These are phyloP conservation scores for Rutstroemia sp. DNA, from an alignment of 2,329 filamentous ascomycete genomes.

Conservation along the genomic window DNA sequence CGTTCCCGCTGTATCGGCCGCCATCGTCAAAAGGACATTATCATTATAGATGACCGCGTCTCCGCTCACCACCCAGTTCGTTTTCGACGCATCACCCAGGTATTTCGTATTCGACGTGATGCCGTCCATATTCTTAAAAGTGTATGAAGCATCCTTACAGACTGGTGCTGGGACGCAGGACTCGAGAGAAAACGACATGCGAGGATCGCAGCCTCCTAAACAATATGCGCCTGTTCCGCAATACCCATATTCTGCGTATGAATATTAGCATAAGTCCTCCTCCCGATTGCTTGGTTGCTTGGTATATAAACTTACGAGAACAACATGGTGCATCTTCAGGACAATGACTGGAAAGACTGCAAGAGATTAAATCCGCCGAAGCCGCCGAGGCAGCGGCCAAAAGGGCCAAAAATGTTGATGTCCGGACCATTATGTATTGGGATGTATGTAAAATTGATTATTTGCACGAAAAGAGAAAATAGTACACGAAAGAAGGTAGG, in stretches of 20 bases:
- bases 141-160: conserved; percentile 68
- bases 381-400: conserved; percentile 22
- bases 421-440: conserved; percentile 26
- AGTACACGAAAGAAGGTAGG: background rate
- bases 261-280: background rate
- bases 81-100: conserved; percentile 70
- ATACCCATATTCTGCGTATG: conserved; percentile 69
- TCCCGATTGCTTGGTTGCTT: conserved; percentile 8
- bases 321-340: conserved; percentile 69
- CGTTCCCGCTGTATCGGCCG: conserved; percentile 75
- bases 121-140: conserved; percentile 63
- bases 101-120: conserved; percentile 71
- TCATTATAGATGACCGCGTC: conserved; percentile 60
- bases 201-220: conserved; percentile 87
- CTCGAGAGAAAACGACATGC: conserved; percentile 73
- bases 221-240: conserved; percentile 94
- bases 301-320: conserved; percentile 52
- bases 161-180: conserved; percentile 79
- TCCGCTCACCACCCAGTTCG: conserved; percentile 87
- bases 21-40: conserved; percentile 81
- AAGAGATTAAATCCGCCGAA: conserved; percentile 27
- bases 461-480: background rate
- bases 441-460: background rate
- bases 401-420: conserved; percentile 18
- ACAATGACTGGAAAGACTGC: conserved; percentile 51